Conservation (phyloP, 2,329 filamentous ascomycete genomes). For the Phaeosphaeria sp. region DNA sequence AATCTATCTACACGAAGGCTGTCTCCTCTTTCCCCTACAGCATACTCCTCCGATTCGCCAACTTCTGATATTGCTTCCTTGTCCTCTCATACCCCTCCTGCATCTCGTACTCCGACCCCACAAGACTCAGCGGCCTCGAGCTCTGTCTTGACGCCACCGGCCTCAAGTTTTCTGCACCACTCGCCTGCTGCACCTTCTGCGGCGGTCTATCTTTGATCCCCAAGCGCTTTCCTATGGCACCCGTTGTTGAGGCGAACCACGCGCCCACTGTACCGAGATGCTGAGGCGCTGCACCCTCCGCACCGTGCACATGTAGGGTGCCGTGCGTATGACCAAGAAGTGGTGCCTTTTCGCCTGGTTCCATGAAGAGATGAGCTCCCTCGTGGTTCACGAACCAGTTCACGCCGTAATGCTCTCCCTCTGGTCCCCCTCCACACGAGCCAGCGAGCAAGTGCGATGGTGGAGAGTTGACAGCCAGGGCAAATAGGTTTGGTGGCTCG, state of each 20-base stretch:
- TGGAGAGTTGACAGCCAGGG: slow-evolving; percentile 72
- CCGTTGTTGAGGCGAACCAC: slow-evolving; percentile 8
- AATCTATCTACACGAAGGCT: neutral
- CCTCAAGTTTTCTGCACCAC: slow-evolving; percentile 23
- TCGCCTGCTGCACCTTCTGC: slow-evolving; percentile 25
- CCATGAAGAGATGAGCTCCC: slow-evolving; percentile 62
- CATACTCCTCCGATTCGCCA: slow-evolving; percentile 48
- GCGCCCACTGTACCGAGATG: neutral
- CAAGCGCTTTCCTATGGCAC: slow-evolving; percentile 13
- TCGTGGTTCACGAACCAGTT: slow-evolving; percentile 56
- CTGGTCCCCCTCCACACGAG: slow-evolving; percentile 63
- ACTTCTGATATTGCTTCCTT: slow-evolving; percentile 41
- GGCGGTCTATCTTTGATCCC: slow-evolving; percentile 16
- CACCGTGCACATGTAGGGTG: neutral
- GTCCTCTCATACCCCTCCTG: slow-evolving; percentile 44
- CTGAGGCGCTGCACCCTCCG: neutral
- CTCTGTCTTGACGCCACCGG: slow-evolving; percentile 1
- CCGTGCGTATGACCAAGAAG: slow-evolving; percentile 17
- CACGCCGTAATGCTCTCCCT: slow-evolving; percentile 56
- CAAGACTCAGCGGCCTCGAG: slow-evolving; percentile 30
- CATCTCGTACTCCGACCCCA: slow-evolving; percentile 37
- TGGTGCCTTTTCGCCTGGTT: slow-evolving; percentile 47
- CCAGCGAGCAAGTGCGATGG: slow-evolving; percentile 60
- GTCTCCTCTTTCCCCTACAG: slow-evolving; percentile 25
- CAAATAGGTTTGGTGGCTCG: slow-evolving; percentile 78